Conservation (phyloP, 768 basidiomycete genomes). For the Suillus discolor region DNA sequence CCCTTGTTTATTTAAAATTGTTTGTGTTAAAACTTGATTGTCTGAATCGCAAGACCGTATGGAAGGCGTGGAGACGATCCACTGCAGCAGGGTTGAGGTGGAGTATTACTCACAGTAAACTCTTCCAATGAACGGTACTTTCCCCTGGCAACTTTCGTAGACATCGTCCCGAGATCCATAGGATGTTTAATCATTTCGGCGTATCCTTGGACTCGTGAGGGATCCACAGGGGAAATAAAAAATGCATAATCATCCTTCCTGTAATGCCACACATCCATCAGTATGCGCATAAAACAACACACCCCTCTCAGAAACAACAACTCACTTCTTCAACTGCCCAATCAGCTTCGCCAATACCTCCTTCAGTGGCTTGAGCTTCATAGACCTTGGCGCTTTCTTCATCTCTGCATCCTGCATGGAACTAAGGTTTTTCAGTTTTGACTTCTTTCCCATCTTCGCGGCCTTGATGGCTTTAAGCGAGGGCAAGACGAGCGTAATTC, state of each 20-base stretch:
- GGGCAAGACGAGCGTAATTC: slow-evolving; percentile 67
- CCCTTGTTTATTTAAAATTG: background rate
- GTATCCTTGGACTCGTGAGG: slow-evolving; percentile 60
- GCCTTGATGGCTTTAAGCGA: slow-evolving; percentile 65
- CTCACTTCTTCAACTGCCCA: slow-evolving; percentile 74
- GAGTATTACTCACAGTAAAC: slow-evolving; percentile 59
- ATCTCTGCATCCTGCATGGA: slow-evolving; percentile 25
- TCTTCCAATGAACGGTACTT: slow-evolving; percentile 82
- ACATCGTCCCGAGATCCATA: slow-evolving; percentile 93
- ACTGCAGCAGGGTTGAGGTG: background rate
- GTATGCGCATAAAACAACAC: background rate
- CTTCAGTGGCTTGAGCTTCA: slow-evolving; percentile 79
- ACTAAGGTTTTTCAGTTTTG: slow-evolving; percentile 36
- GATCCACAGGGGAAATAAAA: slow-evolving; percentile 71
- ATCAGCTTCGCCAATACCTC: slow-evolving; percentile 72
- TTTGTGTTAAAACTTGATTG: background rate
- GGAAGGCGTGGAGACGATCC: background rate
- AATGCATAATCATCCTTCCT: slow-evolving; percentile 90
- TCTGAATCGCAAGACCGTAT: background rate
- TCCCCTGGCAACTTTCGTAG: slow-evolving; percentile 72
- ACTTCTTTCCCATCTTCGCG: slow-evolving; percentile 53
- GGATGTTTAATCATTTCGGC: slow-evolving; percentile 74
- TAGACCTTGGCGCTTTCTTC: slow-evolving; percentile 51
- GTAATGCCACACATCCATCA: slow-evolving; percentile 17
- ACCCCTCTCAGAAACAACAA: background rate